Evolutionary conservation across 768 basidiomycete genomes (phyloP).

Genomic region (Agaricus sinodeliciosus): DNA sequence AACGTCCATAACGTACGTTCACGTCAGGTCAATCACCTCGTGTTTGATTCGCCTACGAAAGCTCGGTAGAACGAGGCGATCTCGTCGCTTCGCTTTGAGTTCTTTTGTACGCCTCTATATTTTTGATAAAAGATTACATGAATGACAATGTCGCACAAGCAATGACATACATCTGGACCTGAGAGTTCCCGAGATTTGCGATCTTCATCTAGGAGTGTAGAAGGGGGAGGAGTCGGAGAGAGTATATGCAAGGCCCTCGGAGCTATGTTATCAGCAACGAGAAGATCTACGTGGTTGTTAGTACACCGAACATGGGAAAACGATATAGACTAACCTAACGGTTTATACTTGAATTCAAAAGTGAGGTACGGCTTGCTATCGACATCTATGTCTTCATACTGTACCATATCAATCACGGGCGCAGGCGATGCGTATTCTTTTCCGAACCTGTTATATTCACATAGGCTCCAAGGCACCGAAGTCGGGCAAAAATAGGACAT

Average conservation of each 20-base stretch:
- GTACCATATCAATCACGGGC: slow-evolving; percentile 24
- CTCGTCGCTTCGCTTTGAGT: neutral
- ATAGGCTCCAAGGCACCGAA: neutral
- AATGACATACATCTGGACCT: neutral
- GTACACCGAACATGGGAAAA: slow-evolving; percentile 23
- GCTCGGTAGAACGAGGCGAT: neutral
- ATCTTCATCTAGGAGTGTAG: neutral
- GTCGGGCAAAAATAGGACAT: neutral
- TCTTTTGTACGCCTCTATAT: neutral
- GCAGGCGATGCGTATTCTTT: slow-evolving; percentile 24
- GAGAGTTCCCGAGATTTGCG: neutral
- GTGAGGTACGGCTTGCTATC: slow-evolving; percentile 21
- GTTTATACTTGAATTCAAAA: slow-evolving; percentile 28
- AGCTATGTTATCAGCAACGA: slow-evolving; percentile 9
- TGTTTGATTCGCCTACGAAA: slow-evolving; percentile 1
- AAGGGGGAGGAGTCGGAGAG: slow-evolving; percentile 3
- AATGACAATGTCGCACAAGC: too few relatives aligned
- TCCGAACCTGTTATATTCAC: slow-evolving; percentile 18
- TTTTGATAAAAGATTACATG: too few relatives aligned
- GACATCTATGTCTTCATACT: slow-evolving; percentile 15
- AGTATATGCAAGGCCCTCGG: slow-evolving; percentile 2
- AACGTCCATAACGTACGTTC: neutral
- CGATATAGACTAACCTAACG: slow-evolving; percentile 20
- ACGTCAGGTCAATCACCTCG: slow-evolving; percentile 7
- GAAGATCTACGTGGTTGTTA: slow-evolving; percentile 6